Conservation (phyloP, 768 basidiomycete genomes). For the Pleurotus tuoliensis region DNA sequence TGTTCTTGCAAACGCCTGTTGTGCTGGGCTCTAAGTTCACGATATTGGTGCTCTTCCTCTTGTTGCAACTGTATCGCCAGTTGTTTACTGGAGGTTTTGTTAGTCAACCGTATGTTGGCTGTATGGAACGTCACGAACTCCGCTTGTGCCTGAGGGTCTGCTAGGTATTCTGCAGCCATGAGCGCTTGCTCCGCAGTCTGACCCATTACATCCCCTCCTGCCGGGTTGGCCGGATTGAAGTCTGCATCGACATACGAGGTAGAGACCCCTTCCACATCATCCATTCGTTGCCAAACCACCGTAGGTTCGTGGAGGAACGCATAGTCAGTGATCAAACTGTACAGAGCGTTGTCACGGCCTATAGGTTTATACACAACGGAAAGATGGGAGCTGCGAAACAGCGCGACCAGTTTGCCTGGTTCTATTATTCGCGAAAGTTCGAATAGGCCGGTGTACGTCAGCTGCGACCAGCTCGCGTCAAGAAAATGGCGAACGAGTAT, state of each 20-base stretch:
- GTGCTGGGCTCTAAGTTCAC: neutral
- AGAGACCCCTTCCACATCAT: slow-evolving; percentile 80
- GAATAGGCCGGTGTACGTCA: slow-evolving; percentile 88
- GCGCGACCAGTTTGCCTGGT: slow-evolving; percentile 57
- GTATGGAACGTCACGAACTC: slow-evolving; percentile 49
- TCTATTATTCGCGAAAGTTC: slow-evolving; percentile 64
- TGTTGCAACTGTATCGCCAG: slow-evolving; percentile 77
- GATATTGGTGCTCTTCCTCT: slow-evolving; percentile 55
- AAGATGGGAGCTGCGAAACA: slow-evolving; percentile 89
- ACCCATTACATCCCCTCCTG: slow-evolving; percentile 80
- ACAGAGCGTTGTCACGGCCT: slow-evolving; percentile 38
- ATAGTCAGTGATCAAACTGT: slow-evolving; percentile 83
- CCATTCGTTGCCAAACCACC: slow-evolving; percentile 91
- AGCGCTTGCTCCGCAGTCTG: slow-evolving; percentile 62
- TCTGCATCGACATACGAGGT: slow-evolving; percentile 76
- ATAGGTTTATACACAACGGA: slow-evolving; percentile 74
- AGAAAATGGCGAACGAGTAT: slow-evolving; percentile 66
- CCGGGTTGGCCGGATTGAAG: slow-evolving; percentile 60
- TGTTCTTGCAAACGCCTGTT: neutral
- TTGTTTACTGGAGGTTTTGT: slow-evolving; percentile 39
- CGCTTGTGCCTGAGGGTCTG: slow-evolving; percentile 38
- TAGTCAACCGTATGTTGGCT: slow-evolving; percentile 1
- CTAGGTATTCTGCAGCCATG: slow-evolving; percentile 40
- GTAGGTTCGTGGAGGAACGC: slow-evolving; percentile 75
- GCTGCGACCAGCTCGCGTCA: slow-evolving; percentile 68